phyloP scores from a whole-genome alignment of 2,329 filamentous ascomycete genomes.

The Bipolaris oryzae region DNA sequence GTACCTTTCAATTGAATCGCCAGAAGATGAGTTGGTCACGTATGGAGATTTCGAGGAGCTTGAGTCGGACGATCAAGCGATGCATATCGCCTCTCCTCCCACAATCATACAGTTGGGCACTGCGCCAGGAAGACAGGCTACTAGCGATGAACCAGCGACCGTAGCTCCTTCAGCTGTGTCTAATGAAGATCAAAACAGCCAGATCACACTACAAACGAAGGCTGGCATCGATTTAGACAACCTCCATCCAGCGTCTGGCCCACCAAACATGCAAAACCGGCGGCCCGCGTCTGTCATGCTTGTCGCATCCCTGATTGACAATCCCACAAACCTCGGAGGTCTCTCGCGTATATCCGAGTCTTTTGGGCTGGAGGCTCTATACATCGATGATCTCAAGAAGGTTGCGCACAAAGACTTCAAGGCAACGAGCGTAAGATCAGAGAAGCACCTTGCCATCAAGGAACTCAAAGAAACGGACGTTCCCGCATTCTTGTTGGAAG shows the following conservation, averaged over 20 bases:
- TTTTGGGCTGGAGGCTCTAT: slow-evolving; percentile 56
- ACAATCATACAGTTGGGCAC: slow-evolving; percentile 23
- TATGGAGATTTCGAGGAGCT: slow-evolving; percentile 51
- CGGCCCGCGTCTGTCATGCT: slow-evolving; percentile 51
- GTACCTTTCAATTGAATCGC: slow-evolving; percentile 53
- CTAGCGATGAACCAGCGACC: neutral
- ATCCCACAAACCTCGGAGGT: slow-evolving; percentile 58
- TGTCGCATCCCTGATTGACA: slow-evolving; percentile 58
- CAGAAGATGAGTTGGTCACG: slow-evolving; percentile 47
- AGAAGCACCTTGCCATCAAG: slow-evolving; percentile 56
- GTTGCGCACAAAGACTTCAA: slow-evolving; percentile 56
- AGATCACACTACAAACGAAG: slow-evolving; percentile 58
- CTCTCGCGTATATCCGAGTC: slow-evolving; percentile 59
- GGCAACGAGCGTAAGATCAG: slow-evolving; percentile 56
- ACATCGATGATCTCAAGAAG: slow-evolving; percentile 51
- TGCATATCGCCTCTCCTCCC: slow-evolving; percentile 18
- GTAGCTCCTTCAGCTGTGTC: neutral
- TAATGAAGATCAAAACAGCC: neutral
- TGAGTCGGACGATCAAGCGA: slow-evolving; percentile 31
- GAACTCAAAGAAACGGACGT: slow-evolving; percentile 43
- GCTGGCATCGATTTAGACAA: slow-evolving; percentile 51
- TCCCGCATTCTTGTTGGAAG: slow-evolving; percentile 48
- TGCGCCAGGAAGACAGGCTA: neutral
- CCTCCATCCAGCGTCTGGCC: slow-evolving; percentile 27
- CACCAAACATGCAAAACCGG: slow-evolving; percentile 25